Evolutionary conservation across 1,139 yeast genomes (phyloP).

Genomic region (Kluyveromyces marxianus): DNA sequence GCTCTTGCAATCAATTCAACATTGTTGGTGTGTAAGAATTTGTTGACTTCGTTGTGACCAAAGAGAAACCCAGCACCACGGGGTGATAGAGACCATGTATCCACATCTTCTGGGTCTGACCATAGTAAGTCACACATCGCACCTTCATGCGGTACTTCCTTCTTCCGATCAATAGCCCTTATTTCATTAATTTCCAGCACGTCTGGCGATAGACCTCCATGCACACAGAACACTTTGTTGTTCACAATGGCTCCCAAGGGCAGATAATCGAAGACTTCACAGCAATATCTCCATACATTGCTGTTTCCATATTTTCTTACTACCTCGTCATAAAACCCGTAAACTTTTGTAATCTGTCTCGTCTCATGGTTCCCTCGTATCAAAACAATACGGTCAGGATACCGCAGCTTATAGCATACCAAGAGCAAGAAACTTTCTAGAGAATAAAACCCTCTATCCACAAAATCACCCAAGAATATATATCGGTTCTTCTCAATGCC

Average conservation of each 20-base stretch:
- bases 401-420: conserved; percentile 81
- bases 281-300: conserved; percentile 80
- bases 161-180: conserved; percentile 75
- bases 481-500: conserved; percentile 64
- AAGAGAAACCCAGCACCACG: conserved; percentile 97
- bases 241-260: conserved; percentile 89
- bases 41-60: conserved; percentile 80
- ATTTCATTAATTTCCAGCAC: conserved; percentile 86
- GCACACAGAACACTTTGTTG: conserved; percentile 74
- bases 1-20: conserved; percentile 90
- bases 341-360: conserved; percentile 94
- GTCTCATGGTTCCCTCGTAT: conserved; percentile 97
- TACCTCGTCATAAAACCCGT: conserved; percentile 97
- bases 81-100: conserved; percentile 96
- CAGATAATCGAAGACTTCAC: conserved; percentile 83
- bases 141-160: conserved; percentile 98
- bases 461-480: conserved; percentile 59
- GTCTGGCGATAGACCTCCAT: conserved; percentile 95
- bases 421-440: conserved; percentile 76
- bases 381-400: conserved; percentile 87
- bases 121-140: conserved; percentile 97
- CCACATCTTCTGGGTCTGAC: conserved; percentile 96
- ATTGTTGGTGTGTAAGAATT: conserved; percentile 73
- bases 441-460: conserved; percentile 94
- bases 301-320: conserved; percentile 92